Evolutionary conservation across 2,329 filamentous ascomycete species (phyloP), one percentile per base, ranked within the genome.

Genomic region (Penicillium vulpinum): DNA sequence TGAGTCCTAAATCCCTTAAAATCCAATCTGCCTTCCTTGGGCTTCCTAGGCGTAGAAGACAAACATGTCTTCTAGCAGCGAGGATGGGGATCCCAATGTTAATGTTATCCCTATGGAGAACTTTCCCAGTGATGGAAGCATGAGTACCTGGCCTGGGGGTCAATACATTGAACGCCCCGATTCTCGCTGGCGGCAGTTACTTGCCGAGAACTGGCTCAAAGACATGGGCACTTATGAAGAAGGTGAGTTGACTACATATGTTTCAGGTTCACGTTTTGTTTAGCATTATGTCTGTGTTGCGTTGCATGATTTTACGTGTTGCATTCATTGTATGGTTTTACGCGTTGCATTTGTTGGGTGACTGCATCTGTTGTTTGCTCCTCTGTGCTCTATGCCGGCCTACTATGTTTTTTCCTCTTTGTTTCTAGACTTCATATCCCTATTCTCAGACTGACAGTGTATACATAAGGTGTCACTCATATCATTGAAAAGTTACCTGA

Each of bases 401-500:
- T 54, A 8, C 13, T 41, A 18, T 28, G 22, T 31, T 18, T 22
- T 51, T 41, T 18, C 44, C 33, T 44, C 35, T 15, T 36, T 46
- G 16, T 16, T 43, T n/a, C 28, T 26, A 24, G 13, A 13, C 26
- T 21, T 31, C 15, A 6, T 49, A 41, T 38, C n/a, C 48, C 24
- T 35, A 22, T 18, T 39, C 8, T 39, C n/a, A 26, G 5, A 29
- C 50, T 61, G 5, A 57, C 33, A 39, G 9, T 28, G 18, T n/a
- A 45, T 28, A 10, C 15, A 5, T 13, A 44, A 80, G 77, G 77
- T 3, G 67, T 77, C 11, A 69, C 68, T 2, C 86, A 86, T 66
- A 75, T 72, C 2, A 73, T 88, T 0, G 78, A 85, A 51, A 66
- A 68, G 16, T 70, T 87, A 0, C 85, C 85, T 2, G 67, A 76